Evolutionary conservation across 2,329 filamentous ascomycete species (phyloP).

Genomic region (Microcyclospora tardicrescens): DNA sequence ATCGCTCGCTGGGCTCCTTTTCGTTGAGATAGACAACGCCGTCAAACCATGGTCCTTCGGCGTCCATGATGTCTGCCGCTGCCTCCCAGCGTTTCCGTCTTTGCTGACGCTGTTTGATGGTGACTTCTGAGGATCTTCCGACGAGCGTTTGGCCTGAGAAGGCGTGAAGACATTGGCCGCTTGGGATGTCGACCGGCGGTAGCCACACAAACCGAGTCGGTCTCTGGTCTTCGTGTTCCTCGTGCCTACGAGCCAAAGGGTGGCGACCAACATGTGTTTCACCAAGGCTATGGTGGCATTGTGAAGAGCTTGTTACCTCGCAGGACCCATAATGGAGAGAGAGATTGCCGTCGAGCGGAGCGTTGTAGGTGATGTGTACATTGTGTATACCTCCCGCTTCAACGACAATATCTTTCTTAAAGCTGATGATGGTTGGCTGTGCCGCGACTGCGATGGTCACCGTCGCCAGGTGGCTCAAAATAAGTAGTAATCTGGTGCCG

Average conservation of each 20-base stretch:
- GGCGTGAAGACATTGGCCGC: conserved; percentile 33
- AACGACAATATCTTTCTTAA: conserved; percentile 14
- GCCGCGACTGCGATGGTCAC: too few relatives aligned
- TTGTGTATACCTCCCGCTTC: conserved; percentile 33
- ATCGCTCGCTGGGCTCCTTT: conserved; percentile 40
- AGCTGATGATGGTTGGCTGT: conserved; percentile 6
- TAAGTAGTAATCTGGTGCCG: too few relatives aligned
- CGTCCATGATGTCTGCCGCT: conserved; percentile 37
- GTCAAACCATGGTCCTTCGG: conserved; percentile 52
- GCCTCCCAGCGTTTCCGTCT: conserved; percentile 23
- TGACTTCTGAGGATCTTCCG: conserved; percentile 30
- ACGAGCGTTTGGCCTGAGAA: conserved; percentile 29
- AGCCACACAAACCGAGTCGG: conserved; percentile 39
- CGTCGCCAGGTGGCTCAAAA: too few relatives aligned
- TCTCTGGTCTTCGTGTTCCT: conserved; percentile 16
- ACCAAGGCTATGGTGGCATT: conserved; percentile 35
- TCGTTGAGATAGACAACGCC: conserved; percentile 46
- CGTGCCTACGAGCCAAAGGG: conserved; percentile 15
- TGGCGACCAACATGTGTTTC: conserved; percentile 27
- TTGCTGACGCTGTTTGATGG: conserved; percentile 23
- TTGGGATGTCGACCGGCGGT: conserved; percentile 27
- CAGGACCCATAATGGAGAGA: conserved; percentile 35
- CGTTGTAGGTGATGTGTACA: conserved; percentile 33
- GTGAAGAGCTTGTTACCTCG: conserved; percentile 19
- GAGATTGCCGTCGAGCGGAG: conserved; percentile 31